Evolutionary conservation across 768 basidiomycete species (phyloP).

Genomic region (Epithele typhae): DNA sequence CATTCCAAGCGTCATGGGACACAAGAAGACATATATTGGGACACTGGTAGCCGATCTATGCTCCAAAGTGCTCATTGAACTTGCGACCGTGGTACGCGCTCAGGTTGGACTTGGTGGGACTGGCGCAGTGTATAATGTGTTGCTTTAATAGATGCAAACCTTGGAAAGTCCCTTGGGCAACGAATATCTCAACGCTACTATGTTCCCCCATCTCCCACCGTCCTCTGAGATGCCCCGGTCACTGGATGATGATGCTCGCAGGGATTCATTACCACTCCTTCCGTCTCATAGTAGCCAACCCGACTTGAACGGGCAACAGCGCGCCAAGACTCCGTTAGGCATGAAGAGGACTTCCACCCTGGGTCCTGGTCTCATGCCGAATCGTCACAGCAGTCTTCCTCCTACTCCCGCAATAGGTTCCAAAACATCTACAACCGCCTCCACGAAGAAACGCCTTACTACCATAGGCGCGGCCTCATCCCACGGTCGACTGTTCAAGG

Average conservation of each 20-base stretch:
- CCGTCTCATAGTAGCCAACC: conserved; percentile 52
- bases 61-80: conserved; percentile 80
- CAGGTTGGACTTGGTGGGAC: neutral
- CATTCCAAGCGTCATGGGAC: conserved; percentile 83
- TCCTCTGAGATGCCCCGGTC: conserved; percentile 56
- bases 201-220: conserved; percentile 61
- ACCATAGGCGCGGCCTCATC: conserved; percentile 67
- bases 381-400: conserved; percentile 52
- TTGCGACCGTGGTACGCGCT: conserved; percentile 72
- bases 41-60: conserved; percentile 87
- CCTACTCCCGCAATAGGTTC: conserved; percentile 23
- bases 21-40: conserved; percentile 83
- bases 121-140: neutral
- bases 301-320: conserved; percentile 37
- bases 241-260: conserved; percentile 42
- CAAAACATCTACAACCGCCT: too few species aligned
- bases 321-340: conserved; percentile 27
- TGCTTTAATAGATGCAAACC: conserved; percentile 52
- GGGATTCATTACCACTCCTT: conserved; percentile 42
- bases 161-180: conserved; percentile 84
- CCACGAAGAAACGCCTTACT: conserved; percentile 66
- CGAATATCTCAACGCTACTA: conserved; percentile 71
- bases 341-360: conserved; percentile 56
- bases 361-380: conserved; percentile 23
- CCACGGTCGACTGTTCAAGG: conserved; percentile 82